Evolutionary conservation across 2,329 filamentous ascomycete genomes (phyloP), one percentile per base, ranked within the genome.

Genomic region (Dendrostoma leiphaemia): DNA sequence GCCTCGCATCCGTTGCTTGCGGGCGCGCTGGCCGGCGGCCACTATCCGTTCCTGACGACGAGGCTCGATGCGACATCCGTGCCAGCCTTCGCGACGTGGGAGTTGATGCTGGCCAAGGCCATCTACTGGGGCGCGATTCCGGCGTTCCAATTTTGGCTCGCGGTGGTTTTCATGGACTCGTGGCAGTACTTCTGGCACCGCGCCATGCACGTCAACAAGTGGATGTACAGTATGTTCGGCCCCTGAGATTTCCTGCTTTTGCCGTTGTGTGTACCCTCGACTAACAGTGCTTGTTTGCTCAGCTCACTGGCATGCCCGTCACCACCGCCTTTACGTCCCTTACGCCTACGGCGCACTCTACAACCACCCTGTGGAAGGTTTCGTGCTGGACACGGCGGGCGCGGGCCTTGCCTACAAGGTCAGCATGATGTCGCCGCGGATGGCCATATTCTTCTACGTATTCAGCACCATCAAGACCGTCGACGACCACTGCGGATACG

Each of bases 161-260:
- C 86, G 23, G 81, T 93, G 57, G 74, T 83, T 60, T 78, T 95
- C 61, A 82, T 97, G 62, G 94, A 99, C 73, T 94, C 91, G 41
- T 99, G 94, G 94, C 93, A 99, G 70, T 99, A 99, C 75, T 96
- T 97, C 74, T 81, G 93, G 64, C 94, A 99, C 73, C 90, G 94
- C 35, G 83, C 88, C 54, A 99, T 99, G 94, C 94, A 99, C 74
- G 80, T 94, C 77, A 97, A 97, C 76, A 92, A 90, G 71, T 97
- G 90, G 89, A 81, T 99, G 63, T 97, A 97, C 78, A 88, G 90
- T 94, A 79, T 72, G 89, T 82, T 54, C 35, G 29, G 19, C 24
- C 51, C 35, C 44, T 26, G 23, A 24, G 4, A 4, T n/a, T 9
- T 31, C 3, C 23, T 29, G 23, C 9, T 23, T 15, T 6, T 15